Percentiles rank a stretch among this genome's conserved stretches.
Evolutionary conservation across 352 stramenopile genomes (phyloP).

Genomic region (Globisporangium camurandrum): DNA sequence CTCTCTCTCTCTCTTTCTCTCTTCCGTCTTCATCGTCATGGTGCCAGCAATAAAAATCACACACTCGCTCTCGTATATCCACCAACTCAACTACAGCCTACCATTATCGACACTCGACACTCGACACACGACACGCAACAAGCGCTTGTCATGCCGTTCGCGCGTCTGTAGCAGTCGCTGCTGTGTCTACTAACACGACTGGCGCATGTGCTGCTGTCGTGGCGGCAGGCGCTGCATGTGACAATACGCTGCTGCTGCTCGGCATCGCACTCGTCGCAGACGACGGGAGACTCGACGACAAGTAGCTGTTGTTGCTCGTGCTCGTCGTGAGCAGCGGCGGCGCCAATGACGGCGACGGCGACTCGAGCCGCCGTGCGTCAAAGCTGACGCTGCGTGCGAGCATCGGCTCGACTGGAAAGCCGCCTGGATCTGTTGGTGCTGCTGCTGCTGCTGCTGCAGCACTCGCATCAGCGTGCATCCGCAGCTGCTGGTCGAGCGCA

Average conservation of each 20-base stretch:
- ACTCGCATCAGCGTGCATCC: too few species aligned
- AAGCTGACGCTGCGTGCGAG: slow-evolving; percentile 7
- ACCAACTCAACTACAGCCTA: too few species aligned
- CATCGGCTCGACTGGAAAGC: neutral
- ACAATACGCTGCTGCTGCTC: neutral
- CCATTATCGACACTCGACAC: too few species aligned
- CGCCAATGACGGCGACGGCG: neutral
- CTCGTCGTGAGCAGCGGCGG: neutral
- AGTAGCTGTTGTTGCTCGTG: too few species aligned
- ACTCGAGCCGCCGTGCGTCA: slow-evolving; percentile 4
- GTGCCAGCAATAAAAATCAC: neutral
- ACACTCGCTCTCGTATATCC: too few species aligned
- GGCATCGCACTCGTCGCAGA: neutral
- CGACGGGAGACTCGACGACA: too few species aligned
- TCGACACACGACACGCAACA: neutral
- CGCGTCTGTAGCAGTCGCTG: neutral
- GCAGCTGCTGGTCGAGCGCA: too few species aligned
- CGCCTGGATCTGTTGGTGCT: neutral
- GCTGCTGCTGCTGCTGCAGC: neutral
- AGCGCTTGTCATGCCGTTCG: neutral
- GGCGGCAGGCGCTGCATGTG: neutral
- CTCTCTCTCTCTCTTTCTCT: too few species aligned
- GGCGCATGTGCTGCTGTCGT: too few species aligned
- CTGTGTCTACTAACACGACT: too few species aligned
- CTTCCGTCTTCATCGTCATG: neutral